Base-by-base conservation (phyloP, 2,329 filamentous ascomycete species). In the Sodiomyces alkalinus region DNA sequence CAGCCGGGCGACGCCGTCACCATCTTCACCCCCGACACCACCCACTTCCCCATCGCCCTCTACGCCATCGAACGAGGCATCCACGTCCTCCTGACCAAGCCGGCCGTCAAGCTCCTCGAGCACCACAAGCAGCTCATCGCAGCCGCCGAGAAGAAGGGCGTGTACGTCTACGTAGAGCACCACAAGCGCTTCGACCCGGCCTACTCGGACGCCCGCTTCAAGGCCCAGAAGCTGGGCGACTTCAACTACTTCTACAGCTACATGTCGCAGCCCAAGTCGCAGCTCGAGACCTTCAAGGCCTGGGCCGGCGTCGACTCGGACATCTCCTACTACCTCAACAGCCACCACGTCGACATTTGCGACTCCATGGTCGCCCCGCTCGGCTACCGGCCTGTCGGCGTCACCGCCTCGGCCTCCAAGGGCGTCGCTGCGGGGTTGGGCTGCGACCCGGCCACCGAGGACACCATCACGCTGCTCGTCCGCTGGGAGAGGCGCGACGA, bases 231-330 rank as follows among this genome's bases (percentile, higher is more conserved):
- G 29, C 62, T 94, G 6, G 86, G 86, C 39, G 83, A 93, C 56
- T 94, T 94, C 72, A 93, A 92, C 64, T 94, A 94, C 65, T 94
- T 92, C 52, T 94, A 93, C 67, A 79, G 72, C 43, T 94, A 94
- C 68, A 92, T 93, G 85, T 82, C 75, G 27, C 85, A 93, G 62
- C 80, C 78, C 35, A 92, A 92, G 59, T 82, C 68, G 28, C 85
- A 92, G 58, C 69, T 93, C 26, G 80, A 92, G 62, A 93, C 85
- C 1, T 93, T 93, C 73, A 86, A 83, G 55, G 79, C 83, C 3
- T 93, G 85, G 85, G 86, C 86, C 0, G 86, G 86, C 38, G 74
- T 77, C 44, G 85, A 93, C 42, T 86, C 78, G 17, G 87, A 94
- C 52, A 94, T 94, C 44, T 86, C 78, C 7, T 94, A 94, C 62